Conservation (phyloP, 2,329 filamentous ascomycete genomes). For the Leptodontidium sp. region DNA sequence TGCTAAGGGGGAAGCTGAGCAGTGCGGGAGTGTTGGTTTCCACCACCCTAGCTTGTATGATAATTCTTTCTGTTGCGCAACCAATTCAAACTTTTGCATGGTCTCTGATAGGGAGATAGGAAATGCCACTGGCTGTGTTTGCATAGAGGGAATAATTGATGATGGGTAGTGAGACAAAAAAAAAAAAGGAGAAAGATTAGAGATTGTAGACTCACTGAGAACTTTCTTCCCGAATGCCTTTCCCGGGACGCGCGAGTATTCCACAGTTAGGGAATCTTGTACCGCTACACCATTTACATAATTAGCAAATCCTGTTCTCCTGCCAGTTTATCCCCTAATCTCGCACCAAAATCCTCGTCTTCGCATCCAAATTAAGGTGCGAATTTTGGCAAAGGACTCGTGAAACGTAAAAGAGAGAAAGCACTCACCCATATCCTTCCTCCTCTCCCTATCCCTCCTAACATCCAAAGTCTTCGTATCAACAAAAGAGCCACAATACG, state of each 20-base stretch:
- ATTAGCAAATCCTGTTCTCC: neutral
- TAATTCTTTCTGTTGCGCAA: too few relatives aligned
- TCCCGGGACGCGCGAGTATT: constrained; percentile 75
- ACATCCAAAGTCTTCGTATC: constrained; percentile 79
- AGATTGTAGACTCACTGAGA: constrained; percentile 60
- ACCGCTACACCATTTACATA: constrained; percentile 52
- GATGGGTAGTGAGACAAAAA: neutral
- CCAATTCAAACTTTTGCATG: too few relatives aligned
- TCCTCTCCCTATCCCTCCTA: constrained; percentile 68
- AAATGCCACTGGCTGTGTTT: constrained; percentile 1
- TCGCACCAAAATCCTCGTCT: neutral
- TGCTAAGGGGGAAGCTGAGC: neutral
- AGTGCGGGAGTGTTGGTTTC: neutral
- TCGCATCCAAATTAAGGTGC: too few relatives aligned
- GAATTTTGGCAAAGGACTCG: neutral
- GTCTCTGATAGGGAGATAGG: too few relatives aligned
- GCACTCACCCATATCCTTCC: constrained; percentile 58
- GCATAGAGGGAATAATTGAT: neutral
- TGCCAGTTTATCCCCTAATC: neutral
- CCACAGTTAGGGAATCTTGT: constrained; percentile 80
- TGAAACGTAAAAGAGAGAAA: constrained; percentile 18
- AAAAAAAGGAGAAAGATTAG: neutral
- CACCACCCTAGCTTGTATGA: too few relatives aligned
- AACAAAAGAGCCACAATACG: constrained; percentile 87
- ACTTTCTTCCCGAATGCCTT: constrained; percentile 83